phyloP scores from a whole-genome alignment of 495 filamentous ascomycete species.

The Podospora pseudoanserina region DNA sequence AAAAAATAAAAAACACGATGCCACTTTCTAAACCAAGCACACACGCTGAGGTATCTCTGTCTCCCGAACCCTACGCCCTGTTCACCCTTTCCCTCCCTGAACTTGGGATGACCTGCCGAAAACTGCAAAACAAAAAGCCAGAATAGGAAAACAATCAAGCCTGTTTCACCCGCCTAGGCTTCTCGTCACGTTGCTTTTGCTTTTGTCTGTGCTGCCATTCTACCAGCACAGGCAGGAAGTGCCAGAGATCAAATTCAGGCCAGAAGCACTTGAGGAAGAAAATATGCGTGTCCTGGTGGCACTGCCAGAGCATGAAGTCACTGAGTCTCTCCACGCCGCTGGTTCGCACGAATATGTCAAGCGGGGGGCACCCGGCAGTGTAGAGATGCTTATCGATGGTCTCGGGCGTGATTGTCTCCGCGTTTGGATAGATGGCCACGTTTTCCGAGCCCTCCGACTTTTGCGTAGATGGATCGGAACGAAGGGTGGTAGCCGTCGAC shows the following conservation, averaged over 20 bases:
- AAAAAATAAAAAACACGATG: background rate
- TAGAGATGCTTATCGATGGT: slow-evolving; percentile 78
- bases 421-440: slow-evolving; percentile 48
- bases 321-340: slow-evolving; percentile 88
- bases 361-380: slow-evolving; percentile 76
- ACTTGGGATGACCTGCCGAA: background rate
- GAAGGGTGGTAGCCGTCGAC: slow-evolving; percentile 48
- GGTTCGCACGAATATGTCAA: slow-evolving; percentile 86
- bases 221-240: slow-evolving; percentile 85
- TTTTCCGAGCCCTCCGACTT: slow-evolving; percentile 22
- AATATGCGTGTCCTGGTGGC: slow-evolving; percentile 84
- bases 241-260: slow-evolving; percentile 95
- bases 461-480: slow-evolving; percentile 51
- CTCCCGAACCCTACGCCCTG: background rate
- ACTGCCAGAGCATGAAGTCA: slow-evolving; percentile 99
- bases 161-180: slow-evolving; percentile 31
- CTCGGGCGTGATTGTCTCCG: slow-evolving; percentile 79
- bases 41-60: background rate
- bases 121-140: background rate
- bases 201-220: slow-evolving; percentile 83
- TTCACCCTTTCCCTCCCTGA: background rate
- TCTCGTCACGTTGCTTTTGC: slow-evolving; percentile 43
- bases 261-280: slow-evolving; percentile 89
- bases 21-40: background rate
- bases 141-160: slow-evolving; percentile 3